A percentile compares a stretch with the other conserved stretches of the same genome.
phyloP scores from a whole-genome alignment of 2,329 filamentous ascomycete species.

The Dactylellina cionopaga region DNA sequence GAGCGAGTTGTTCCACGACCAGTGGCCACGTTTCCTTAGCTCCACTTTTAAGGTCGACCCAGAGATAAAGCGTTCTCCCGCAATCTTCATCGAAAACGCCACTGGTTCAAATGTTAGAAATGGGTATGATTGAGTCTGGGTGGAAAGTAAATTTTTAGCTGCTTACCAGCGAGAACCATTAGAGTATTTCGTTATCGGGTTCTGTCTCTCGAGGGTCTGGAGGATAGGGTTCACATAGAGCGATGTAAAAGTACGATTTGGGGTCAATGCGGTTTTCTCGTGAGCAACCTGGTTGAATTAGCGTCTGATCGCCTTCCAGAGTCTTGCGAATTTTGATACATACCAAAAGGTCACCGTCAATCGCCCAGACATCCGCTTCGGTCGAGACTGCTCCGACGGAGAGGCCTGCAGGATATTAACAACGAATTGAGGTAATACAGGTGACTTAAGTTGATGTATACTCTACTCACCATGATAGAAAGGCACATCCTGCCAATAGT shows the following conservation, averaged over 20 bases:
- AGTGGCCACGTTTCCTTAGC: constrained; percentile 66
- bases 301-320: not conserved
- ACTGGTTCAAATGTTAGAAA: constrained; percentile 26
- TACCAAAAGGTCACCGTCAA: constrained; percentile 67
- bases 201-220: constrained; percentile 68
- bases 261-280: constrained; percentile 66
- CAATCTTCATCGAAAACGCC: constrained; percentile 61
- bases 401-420: constrained; percentile 58
- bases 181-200: constrained; percentile 64
- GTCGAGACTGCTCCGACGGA: constrained; percentile 70
- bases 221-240: constrained; percentile 74
- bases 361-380: constrained; percentile 76
- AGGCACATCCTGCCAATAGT: constrained; percentile 74
- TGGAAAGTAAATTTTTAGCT: not conserved
- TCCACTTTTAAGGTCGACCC: constrained; percentile 76
- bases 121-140: not conserved
- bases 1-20: constrained; percentile 68
- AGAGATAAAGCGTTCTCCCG: constrained; percentile 66
- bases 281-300: constrained; percentile 67
- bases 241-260: constrained; percentile 68
- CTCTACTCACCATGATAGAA: constrained; percentile 71
- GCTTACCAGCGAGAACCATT: constrained; percentile 54
- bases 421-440: too few relatives aligned
- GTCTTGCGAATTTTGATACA: not conserved
- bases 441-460: too few relatives aligned